A percentile compares a stretch with the other conserved stretches of the same genome.
These are phyloP conservation scores for Achlya hypogyna DNA, from an alignment of 352 stramenopile genomes.

Conservation along the genomic window DNA sequence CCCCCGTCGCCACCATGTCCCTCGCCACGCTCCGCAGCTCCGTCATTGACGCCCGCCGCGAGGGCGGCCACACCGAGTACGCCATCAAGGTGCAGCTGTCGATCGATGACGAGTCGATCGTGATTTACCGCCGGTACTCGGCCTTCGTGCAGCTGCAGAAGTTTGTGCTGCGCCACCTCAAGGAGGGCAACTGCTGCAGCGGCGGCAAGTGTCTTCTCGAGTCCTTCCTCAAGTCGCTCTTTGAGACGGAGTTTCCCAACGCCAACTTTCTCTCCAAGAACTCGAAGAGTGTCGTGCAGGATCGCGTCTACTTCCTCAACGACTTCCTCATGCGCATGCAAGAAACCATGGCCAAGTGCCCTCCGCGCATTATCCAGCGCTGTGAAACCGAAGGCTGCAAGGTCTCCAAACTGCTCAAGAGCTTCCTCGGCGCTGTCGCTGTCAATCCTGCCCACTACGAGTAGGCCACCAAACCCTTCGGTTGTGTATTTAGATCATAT, in stretches of 20 bases:
- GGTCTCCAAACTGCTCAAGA: constrained; percentile 78
- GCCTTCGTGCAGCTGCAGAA: constrained; percentile 78
- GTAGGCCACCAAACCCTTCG: background rate
- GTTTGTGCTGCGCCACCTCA: constrained; percentile 54
- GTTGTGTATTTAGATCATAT: constrained; percentile 6
- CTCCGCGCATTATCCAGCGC: constrained; percentile 52
- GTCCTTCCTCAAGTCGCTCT: constrained; percentile 56
- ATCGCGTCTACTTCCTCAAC: constrained; percentile 72
- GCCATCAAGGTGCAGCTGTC: constrained; percentile 66
- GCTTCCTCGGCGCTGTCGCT: constrained; percentile 31
- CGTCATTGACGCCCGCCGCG: constrained; percentile 68
- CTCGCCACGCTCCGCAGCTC: constrained; percentile 47
- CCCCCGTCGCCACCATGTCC: constrained; percentile 23
- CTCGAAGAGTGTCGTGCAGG: constrained; percentile 63
- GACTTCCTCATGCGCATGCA: constrained; percentile 70
- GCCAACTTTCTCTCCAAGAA: constrained; percentile 71
- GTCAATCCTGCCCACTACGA: constrained; percentile 17
- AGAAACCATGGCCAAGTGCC: constrained; percentile 68
- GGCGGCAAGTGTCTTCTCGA: constrained; percentile 58
- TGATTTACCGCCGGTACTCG: constrained; percentile 80
- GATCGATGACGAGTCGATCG: constrained; percentile 39
- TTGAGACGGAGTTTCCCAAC: constrained; percentile 71
- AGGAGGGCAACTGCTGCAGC: constrained; percentile 53
- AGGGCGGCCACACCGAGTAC: constrained; percentile 75
- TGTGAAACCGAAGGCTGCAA: constrained; percentile 78